Evolutionary conservation across 192 early-diverging fungal species (phyloP).

Genomic region (Backusella tuberculispora): DNA sequence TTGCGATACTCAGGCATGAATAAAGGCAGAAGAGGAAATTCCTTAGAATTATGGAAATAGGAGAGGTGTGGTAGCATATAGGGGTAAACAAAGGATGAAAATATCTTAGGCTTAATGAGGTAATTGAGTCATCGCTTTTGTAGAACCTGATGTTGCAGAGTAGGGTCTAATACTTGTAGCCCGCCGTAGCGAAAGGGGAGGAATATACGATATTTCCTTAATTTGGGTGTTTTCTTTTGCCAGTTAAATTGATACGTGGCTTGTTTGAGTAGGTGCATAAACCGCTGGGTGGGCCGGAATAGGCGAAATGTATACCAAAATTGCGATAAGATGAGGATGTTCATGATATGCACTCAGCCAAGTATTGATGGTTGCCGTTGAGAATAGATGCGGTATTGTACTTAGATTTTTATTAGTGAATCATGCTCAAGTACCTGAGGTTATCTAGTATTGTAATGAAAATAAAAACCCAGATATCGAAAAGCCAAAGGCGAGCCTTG

Average conservation of each 20-base stretch:
- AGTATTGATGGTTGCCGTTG: neutral
- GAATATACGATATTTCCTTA: neutral
- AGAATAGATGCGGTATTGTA: neutral
- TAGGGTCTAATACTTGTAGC: neutral
- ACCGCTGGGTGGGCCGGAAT: neutral
- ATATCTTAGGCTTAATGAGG: neutral
- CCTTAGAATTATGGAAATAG: neutral
- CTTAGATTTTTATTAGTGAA: neutral
- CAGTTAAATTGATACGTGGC: neutral
- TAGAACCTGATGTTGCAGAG: neutral
- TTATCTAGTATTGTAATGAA: neutral
- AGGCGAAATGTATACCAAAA: neutral
- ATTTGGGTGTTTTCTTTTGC: neutral
- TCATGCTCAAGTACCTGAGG: neutral
- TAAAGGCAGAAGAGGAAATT: too few relatives aligned
- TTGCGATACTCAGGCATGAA: neutral
- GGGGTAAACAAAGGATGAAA: neutral
- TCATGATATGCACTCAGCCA: neutral
- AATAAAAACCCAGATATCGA: neutral
- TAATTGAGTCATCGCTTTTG: neutral
- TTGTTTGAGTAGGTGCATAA: neutral
- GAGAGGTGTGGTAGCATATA: neutral
- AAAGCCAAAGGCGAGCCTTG: neutral
- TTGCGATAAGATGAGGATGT: neutral
- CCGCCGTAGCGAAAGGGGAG: neutral